These are phyloP conservation scores for Penicillium canescens DNA, from an alignment of 495 filamentous ascomycete genomes.

Conservation along the genomic window DNA sequence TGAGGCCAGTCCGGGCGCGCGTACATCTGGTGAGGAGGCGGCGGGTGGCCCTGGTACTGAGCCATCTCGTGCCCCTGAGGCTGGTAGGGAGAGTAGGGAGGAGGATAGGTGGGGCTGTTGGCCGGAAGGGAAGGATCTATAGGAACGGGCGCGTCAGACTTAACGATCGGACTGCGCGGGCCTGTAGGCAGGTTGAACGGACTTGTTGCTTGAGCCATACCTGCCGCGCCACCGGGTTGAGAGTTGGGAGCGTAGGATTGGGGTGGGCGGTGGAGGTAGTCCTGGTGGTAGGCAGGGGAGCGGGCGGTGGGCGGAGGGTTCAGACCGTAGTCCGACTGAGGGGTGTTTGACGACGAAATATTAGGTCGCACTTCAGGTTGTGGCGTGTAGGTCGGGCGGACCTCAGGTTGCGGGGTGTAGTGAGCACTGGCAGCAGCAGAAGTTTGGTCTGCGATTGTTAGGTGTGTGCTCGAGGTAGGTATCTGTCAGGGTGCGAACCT, in stretches of 20 bases:
- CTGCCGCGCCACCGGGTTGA: conserved; percentile 73
- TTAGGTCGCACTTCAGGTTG: conserved; percentile 76
- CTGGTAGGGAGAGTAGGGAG: conserved; percentile 83
- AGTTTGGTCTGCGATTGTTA: conserved; percentile 81
- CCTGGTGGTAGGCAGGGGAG: conserved; percentile 75
- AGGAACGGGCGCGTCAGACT: conserved; percentile 94
- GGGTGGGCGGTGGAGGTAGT: conserved; percentile 62
- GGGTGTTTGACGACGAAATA: conserved; percentile 72
- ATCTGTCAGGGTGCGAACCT: conserved; percentile 74
- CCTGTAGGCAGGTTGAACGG: conserved; percentile 79
- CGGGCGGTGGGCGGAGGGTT: conserved; percentile 67
- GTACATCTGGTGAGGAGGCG: conserved; percentile 66
- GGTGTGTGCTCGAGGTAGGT: conserved; percentile 41
- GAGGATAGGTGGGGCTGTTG: conserved; percentile 86
- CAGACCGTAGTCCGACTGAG: conserved; percentile 84
- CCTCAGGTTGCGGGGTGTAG: conserved; percentile 47
- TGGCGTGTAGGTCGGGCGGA: conserved; percentile 52
- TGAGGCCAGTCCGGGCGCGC: conserved; percentile 81
- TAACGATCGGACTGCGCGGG: conserved; percentile 65
- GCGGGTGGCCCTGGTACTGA: conserved; percentile 60
- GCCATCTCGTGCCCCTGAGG: conserved; percentile 79
- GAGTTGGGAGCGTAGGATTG: conserved; percentile 72
- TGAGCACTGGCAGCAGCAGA: conserved; percentile 68
- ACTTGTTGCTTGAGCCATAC: conserved; percentile 98
- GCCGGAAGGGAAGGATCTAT: conserved; percentile 98